phyloP scores from a whole-genome alignment of 1,284 basidiomycete species.

The Irpex rosettiformis region DNA sequence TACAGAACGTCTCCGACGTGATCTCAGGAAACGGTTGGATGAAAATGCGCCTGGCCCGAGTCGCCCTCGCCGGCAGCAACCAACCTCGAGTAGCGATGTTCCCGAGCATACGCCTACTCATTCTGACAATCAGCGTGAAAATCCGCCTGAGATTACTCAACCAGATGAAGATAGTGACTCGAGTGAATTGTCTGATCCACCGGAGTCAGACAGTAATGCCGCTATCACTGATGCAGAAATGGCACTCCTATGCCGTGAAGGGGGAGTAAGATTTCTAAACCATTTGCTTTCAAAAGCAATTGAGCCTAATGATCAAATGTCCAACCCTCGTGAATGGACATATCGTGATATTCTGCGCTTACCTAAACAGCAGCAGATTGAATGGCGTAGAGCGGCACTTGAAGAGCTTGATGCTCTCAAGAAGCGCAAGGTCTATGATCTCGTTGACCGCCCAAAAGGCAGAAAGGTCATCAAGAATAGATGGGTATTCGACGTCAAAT shows the following conservation, averaged over 20 bases:
- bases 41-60: slow-evolving; percentile 5
- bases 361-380: slow-evolving; percentile 12
- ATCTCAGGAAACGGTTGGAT: slow-evolving; percentile 9
- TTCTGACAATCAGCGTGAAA: no score
- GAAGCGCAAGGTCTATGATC: slow-evolving; percentile 15
- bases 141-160: not conserved
- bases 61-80: slow-evolving; percentile 7
- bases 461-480: slow-evolving; percentile 20
- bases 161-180: not conserved
- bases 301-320: slow-evolving; percentile 1
- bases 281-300: slow-evolving; percentile 5
- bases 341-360: slow-evolving; percentile 12
- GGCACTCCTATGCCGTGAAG: slow-evolving; percentile 11
- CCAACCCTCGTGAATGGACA: slow-evolving; percentile 15
- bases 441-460: slow-evolving; percentile 21
- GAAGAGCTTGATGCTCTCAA: slow-evolving; percentile 15
- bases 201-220: not conserved
- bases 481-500: slow-evolving; percentile 36
- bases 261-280: slow-evolving; percentile 8
- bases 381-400: not conserved
- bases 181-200: not conserved
- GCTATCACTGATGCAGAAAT: slow-evolving; percentile 2
- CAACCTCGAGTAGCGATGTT: not conserved
- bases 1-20: slow-evolving; percentile 7
- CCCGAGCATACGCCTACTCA: not conserved